A percentile compares a stretch with the other conserved stretches of the same genome.
Conservation (phyloP, 176 grass and related monocot species). For the sorghum (Sorghum bicolor) region DNA sequence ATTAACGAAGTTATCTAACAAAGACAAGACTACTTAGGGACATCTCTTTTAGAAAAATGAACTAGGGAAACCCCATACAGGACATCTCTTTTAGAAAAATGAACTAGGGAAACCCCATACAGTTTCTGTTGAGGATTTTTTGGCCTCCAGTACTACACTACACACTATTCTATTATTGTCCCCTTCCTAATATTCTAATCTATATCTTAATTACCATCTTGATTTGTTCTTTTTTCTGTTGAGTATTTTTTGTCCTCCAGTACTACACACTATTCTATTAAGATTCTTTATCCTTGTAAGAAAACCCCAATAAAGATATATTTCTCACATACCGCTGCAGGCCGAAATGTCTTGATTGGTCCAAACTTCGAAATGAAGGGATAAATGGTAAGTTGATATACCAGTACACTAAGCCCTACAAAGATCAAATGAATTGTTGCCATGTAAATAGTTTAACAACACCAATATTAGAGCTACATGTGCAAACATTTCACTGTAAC, state of each 20-base stretch:
- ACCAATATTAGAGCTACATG: not conserved
- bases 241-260: not conserved
- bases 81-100: not conserved
- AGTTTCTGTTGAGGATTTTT: not conserved
- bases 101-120: not conserved
- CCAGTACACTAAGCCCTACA: constrained; percentile 54
- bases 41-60: not conserved
- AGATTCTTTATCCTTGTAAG: not conserved
- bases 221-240: not conserved
- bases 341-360: constrained; percentile 45
- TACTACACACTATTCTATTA: not conserved
- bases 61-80: not conserved
- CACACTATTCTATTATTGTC: not conserved
- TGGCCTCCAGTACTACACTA: not conserved
- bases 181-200: not conserved
- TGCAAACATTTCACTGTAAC: not conserved
- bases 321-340: constrained; percentile 42
- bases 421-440: constrained; percentile 7
- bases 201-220: not conserved
- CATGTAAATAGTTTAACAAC: not conserved
- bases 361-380: constrained; percentile 46
- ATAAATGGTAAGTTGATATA: constrained; percentile 54
- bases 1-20: constrained; percentile 7
- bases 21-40: not conserved
- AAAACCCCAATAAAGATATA: not conserved